Base-by-base conservation (phyloP, 2,329 filamentous ascomycete genomes). In the Stenocarpella maydis region DNA sequence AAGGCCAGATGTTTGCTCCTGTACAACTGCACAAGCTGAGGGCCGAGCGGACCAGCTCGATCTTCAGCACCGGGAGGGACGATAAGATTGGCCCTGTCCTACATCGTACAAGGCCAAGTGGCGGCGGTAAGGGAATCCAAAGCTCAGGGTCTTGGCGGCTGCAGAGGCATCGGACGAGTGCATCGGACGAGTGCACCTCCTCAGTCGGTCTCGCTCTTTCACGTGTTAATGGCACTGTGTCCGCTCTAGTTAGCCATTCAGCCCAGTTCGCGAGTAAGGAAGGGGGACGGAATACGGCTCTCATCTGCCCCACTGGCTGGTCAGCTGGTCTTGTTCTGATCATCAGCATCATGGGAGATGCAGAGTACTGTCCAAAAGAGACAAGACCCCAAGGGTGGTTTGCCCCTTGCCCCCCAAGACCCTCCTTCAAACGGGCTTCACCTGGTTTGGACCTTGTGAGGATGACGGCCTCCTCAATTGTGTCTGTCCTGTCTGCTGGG, bases 221-320 rank as follows among this genome's bases (percentile, higher is more conserved):
- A 63, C 58, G 58, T 63, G 58, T 31, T 49, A 63, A 49, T 49
- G 19, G 43, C 58, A 63, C 58, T 63, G 58, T 63, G 58, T 19
- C 39, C 10, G 19, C 26, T 47, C 41, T 28, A 15, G 41, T 61
- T 26, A 61, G 41, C 28, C 10, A 21, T 2, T n/a, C 8, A 17
- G 19, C 41, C n/a, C 12, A 14, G 26, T 21, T 24, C 24, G 14
- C 58, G 41, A 61, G 58, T 47, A 47, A 49, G 58, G 58, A 47
- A 21, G 19, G 47, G 17, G 41, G 26, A 26, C 17, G 1, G 28
- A 21, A 17, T 26, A 34, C 26, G 0, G 41, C 43, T 19, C 2
- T 15, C 17, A 21, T 24, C 41, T 17, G 8, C 26, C 10, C 28
- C 26, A n/a, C 9, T 49, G 6, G 26, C 31, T 31, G 10, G 3